Percentiles rank a stretch among this genome's conserved stretches.
Conservation (phyloP, 768 basidiomycete species). For the Psilocybe cubensis region DNA sequence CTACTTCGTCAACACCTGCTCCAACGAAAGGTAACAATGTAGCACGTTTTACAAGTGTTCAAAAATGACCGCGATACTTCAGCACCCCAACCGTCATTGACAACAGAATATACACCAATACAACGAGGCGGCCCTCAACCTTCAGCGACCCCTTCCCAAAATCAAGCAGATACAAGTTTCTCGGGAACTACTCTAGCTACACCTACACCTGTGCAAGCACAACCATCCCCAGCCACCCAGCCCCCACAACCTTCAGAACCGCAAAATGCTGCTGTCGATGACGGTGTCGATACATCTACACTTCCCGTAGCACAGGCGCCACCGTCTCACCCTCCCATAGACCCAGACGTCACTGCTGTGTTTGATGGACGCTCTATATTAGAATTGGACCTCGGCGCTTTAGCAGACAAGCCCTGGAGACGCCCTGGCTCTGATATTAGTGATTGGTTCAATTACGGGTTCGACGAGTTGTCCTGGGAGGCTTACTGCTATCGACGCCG, state of each 20-base stretch:
- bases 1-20: constrained; percentile 28
- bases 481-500: constrained; percentile 86
- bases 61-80: constrained; percentile 11
- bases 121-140: constrained; percentile 55
- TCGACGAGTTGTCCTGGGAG: constrained; percentile 96
- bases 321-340: constrained; percentile 79
- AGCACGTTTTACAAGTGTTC: background rate
- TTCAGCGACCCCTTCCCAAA: constrained; percentile 18
- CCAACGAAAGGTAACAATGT: constrained; percentile 33
- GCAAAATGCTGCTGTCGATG: constrained; percentile 32
- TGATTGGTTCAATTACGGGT: constrained; percentile 99
- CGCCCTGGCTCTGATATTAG: constrained; percentile 89
- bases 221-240: constrained; percentile 16
- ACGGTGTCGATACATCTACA: constrained; percentile 63
- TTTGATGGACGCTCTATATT: constrained; percentile 80
- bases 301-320: constrained; percentile 74
- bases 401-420: constrained; percentile 90
- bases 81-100: constrained; percentile 61
- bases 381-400: constrained; percentile 77
- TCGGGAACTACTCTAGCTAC: constrained; percentile 17
- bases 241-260: constrained; percentile 17
- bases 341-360: constrained; percentile 65
- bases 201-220: constrained; percentile 2
- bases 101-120: constrained; percentile 83
- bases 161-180: constrained; percentile 7